Evolutionary conservation across 75 land plant species (phyloP).

Genomic region (Cryptomeria japonica): DNA sequence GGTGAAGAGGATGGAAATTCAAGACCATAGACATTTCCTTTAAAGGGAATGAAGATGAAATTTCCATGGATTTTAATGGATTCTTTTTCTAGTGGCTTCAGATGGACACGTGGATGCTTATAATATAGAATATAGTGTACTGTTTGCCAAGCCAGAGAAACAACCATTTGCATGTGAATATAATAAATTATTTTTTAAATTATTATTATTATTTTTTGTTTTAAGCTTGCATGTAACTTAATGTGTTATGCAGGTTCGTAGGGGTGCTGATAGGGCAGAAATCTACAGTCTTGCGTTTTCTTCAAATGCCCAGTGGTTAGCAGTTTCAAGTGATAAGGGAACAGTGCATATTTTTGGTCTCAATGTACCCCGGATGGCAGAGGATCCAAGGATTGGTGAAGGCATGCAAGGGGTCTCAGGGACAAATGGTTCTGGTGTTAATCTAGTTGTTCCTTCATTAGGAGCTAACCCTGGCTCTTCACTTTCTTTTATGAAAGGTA

Average conservation of each 20-base stretch:
- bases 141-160: background rate
- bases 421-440: conserved; percentile 31
- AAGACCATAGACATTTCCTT: background rate
- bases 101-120: background rate
- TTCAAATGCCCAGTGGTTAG: conserved; percentile 83
- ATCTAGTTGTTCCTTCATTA: conserved; percentile 37
- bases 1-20: background rate
- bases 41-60: background rate
- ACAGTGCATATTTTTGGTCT: conserved; percentile 89
- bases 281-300: conserved; percentile 87
- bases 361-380: conserved; percentile 52
- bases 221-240: background rate
- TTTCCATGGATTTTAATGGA: background rate
- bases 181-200: background rate
- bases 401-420: conserved; percentile 32
- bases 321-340: conserved; percentile 92
- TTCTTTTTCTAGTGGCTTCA: background rate
- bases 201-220: background rate
- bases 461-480: conserved; percentile 82
- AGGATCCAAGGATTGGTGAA: conserved; percentile 34
- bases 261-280: conserved; percentile 89
- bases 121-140: background rate
- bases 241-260: conserved; percentile 58
- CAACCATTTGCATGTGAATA: background rate
- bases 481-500: conserved; percentile 94